Percentiles rank a stretch among this genome's conserved stretches.
Conservation (phyloP, 2,329 filamentous ascomycete species). For the Colletotrichum aenigma region DNA sequence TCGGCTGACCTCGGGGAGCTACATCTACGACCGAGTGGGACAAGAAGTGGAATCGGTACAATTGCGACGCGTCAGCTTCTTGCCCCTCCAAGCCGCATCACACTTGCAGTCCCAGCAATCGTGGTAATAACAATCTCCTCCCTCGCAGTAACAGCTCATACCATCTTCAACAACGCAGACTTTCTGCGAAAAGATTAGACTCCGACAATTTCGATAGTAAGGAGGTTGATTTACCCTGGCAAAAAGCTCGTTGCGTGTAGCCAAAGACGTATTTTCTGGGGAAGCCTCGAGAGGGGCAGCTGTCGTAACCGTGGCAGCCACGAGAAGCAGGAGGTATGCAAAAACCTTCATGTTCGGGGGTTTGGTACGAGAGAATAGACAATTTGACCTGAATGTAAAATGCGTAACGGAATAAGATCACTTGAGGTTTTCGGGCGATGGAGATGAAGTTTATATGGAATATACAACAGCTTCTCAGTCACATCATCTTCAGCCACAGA, state of each 20-base stretch:
- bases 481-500: neutral
- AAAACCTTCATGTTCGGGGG: rapidly evolving
- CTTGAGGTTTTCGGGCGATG: neutral
- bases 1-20: no score
- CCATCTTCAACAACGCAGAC: neutral
- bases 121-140: neutral
- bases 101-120: neutral
- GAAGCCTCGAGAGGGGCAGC: neutral
- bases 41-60: neutral
- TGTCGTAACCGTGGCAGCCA: neutral
- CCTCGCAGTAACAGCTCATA: neutral
- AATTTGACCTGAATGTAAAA: neutral
- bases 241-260: neutral
- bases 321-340: neutral
- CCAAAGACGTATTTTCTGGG: neutral
- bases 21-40: neutral
- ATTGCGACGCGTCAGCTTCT: neutral
- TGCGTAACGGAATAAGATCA: neutral
- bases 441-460: neutral
- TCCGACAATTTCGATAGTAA: neutral
- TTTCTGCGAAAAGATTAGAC: neutral
- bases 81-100: neutral
- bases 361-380: neutral
- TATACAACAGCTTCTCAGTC: neutral
- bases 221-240: neutral